These are phyloP conservation scores for Apophysomyces variabilis DNA, from an alignment of 371 early-diverging fungal species.

Conservation along the genomic window DNA sequence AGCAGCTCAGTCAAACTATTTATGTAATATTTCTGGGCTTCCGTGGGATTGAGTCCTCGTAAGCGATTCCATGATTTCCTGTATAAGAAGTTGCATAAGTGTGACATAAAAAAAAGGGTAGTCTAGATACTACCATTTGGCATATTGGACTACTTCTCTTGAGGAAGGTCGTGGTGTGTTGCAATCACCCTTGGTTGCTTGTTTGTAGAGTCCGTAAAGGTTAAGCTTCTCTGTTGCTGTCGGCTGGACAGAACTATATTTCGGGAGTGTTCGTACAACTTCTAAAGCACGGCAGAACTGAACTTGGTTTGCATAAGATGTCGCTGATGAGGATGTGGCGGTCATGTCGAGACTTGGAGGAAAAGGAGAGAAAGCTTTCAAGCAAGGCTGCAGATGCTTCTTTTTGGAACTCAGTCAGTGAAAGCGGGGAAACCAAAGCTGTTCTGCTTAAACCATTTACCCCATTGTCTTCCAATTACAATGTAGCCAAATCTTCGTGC, in stretches of 20 bases:
- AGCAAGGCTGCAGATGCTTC: neutral
- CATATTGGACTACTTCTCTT: slow-evolving; percentile 27
- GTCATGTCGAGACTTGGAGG: neutral
- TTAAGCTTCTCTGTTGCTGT: slow-evolving; percentile 67
- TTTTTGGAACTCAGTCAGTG: neutral
- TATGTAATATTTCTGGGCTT: slow-evolving; percentile 38
- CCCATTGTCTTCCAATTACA: no score
- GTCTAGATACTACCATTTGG: slow-evolving; percentile 35
- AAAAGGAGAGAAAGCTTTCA: neutral
- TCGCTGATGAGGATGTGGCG: slow-evolving; percentile 12
- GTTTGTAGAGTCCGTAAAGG: slow-evolving; percentile 82
- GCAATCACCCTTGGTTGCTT: slow-evolving; percentile 74
- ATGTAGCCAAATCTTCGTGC: no score
- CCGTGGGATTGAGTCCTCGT: slow-evolving; percentile 36
- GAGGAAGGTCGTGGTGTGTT: slow-evolving; percentile 41
- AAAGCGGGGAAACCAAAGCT: neutral
- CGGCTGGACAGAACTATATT: slow-evolving; percentile 46
- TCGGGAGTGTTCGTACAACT: slow-evolving; percentile 34
- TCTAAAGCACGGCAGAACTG: slow-evolving; percentile 37
- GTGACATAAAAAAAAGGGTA: neutral
- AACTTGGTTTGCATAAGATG: slow-evolving; percentile 26
- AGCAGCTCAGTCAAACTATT: slow-evolving; percentile 30
- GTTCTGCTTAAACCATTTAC: no score
- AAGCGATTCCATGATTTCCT: slow-evolving; percentile 46
- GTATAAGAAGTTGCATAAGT: neutral